These are phyloP conservation scores for Beauveria pseudobassiana DNA, from an alignment of 2,329 filamentous ascomycete species.

Conservation along the genomic window DNA sequence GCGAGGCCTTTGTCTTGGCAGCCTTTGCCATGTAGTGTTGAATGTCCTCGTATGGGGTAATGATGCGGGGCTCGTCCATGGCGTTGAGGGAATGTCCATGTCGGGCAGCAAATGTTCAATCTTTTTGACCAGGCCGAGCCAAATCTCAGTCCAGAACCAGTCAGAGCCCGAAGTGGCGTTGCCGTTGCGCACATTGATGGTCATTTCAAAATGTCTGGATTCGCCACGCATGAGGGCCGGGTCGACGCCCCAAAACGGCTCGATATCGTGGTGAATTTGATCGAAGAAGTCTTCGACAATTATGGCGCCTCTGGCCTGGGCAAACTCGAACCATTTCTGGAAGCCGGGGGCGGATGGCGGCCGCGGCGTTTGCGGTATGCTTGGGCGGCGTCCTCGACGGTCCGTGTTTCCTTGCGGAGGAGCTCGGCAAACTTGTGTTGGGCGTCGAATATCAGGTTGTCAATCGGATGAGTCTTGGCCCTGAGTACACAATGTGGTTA, in stretches of 20 bases:
- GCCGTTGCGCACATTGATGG: constrained; percentile 48
- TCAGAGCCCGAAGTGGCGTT: constrained; percentile 43
- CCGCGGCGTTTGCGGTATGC: constrained; percentile 51
- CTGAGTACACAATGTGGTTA: neutral
- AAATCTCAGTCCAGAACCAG: constrained; percentile 53
- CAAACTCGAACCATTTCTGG: constrained; percentile 51
- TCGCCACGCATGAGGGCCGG: constrained; percentile 42
- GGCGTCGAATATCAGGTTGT: constrained; percentile 40
- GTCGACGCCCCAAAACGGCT: constrained; percentile 49
- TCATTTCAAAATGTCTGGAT: constrained; percentile 50
- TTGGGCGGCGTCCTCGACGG: constrained; percentile 45
- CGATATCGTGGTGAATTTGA: constrained; percentile 54
- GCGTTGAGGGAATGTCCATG: constrained; percentile 62
- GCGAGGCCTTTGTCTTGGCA: constrained; percentile 37
- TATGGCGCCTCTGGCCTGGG: constrained; percentile 42
- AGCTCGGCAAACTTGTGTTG: constrained; percentile 32
- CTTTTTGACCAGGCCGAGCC: constrained; percentile 44
- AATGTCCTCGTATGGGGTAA: constrained; percentile 57
- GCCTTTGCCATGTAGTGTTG: constrained; percentile 46
- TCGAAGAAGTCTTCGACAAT: constrained; percentile 59
- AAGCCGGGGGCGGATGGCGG: constrained; percentile 58
- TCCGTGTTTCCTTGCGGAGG: constrained; percentile 38
- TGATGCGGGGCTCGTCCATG: constrained; percentile 59
- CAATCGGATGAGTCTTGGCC: constrained; percentile 40
- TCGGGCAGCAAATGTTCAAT: constrained; percentile 53